Percentiles rank a stretch among this genome's conserved stretches.
Evolutionary conservation across 176 grass and related monocot species (phyloP).

Genomic region (Oryza nivara): DNA sequence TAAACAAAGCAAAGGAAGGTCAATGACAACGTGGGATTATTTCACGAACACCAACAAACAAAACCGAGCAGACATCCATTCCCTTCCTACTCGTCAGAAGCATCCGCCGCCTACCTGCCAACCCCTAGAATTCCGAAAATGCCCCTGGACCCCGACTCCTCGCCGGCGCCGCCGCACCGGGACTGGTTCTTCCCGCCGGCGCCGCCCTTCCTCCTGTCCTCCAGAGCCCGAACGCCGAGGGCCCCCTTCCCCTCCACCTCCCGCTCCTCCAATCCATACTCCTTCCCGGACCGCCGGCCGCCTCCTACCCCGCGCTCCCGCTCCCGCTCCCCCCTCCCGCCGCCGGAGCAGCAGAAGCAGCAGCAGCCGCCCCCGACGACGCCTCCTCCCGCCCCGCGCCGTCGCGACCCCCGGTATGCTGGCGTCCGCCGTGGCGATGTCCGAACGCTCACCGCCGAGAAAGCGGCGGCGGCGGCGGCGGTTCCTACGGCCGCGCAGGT

Average conservation of each 20-base stretch:
- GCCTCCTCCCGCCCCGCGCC: constrained; percentile 25
- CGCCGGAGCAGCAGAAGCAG: constrained; percentile 17
- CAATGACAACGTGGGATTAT: not conserved
- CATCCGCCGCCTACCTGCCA: not conserved
- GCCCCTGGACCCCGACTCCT: constrained; percentile 59
- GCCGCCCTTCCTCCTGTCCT: constrained; percentile 52
- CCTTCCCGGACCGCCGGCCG: constrained; percentile 42
- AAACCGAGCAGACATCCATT: constrained; percentile 18
- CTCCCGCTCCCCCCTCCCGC: constrained; percentile 47
- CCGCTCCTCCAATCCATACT: constrained; percentile 54
- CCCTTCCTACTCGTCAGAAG: not conserved
- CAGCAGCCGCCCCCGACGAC: not conserved
- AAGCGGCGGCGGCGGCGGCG: not conserved
- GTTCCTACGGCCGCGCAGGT: not conserved
- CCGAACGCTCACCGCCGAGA: constrained; percentile 10
- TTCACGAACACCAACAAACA: not conserved
- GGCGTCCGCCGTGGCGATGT: constrained; percentile 49
- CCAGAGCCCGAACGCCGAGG: constrained; percentile 38
- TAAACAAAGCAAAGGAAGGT: not conserved
- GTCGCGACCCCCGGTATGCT: constrained; percentile 56
- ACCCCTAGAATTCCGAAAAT: constrained; percentile 35
- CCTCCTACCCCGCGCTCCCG: constrained; percentile 42
- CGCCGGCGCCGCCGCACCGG: constrained; percentile 47
- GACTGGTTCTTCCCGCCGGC: constrained; percentile 85
- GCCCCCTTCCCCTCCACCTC: constrained; percentile 60